A percentile compares a stretch with the other conserved stretches of the same genome.
Evolutionary conservation across 2,329 filamentous ascomycete species (phyloP).

Genomic region (Penicillium sp.): DNA sequence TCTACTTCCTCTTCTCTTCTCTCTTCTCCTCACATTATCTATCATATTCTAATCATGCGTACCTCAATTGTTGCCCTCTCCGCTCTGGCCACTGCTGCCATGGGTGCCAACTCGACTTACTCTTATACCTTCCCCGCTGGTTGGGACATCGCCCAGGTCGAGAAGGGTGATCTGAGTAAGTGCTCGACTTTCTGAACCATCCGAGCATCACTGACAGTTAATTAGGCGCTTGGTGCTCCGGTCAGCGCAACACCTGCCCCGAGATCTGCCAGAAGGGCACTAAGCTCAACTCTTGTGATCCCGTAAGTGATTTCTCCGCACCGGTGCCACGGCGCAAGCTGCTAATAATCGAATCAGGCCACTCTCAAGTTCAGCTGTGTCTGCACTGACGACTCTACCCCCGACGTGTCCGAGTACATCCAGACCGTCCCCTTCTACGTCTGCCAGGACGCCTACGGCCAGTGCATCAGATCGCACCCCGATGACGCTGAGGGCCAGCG

Average conservation of each 20-base stretch:
- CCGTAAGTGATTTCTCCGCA: constrained; percentile 48
- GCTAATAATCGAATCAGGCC: constrained; percentile 15
- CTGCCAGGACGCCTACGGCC: constrained; percentile 55
- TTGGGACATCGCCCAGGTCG: constrained; percentile 47
- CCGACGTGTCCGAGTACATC: constrained; percentile 58
- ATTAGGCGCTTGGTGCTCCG: constrained; percentile 58
- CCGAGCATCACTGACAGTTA: neutral
- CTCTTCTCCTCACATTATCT: neutral
- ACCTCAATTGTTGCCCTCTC: constrained; percentile 50
- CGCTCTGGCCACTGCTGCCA: constrained; percentile 48
- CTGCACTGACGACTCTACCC: constrained; percentile 57
- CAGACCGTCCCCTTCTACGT: constrained; percentile 62
- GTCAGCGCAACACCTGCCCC: constrained; percentile 61
- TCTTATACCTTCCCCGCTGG: constrained; percentile 42
- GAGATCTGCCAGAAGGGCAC: constrained; percentile 57
- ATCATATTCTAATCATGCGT: constrained; percentile 44
- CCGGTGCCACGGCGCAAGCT: neutral
- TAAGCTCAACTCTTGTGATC: constrained; percentile 56
- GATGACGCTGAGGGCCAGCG: constrained; percentile 49
- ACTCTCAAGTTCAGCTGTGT: constrained; percentile 58
- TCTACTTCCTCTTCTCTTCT: neutral
- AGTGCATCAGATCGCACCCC: constrained; percentile 50
- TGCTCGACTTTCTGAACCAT: neutral
- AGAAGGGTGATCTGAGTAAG: constrained; percentile 34
- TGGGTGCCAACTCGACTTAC: constrained; percentile 42